Conservation (phyloP, 2,329 filamentous ascomycete genomes). For the Epichloe elymi region DNA sequence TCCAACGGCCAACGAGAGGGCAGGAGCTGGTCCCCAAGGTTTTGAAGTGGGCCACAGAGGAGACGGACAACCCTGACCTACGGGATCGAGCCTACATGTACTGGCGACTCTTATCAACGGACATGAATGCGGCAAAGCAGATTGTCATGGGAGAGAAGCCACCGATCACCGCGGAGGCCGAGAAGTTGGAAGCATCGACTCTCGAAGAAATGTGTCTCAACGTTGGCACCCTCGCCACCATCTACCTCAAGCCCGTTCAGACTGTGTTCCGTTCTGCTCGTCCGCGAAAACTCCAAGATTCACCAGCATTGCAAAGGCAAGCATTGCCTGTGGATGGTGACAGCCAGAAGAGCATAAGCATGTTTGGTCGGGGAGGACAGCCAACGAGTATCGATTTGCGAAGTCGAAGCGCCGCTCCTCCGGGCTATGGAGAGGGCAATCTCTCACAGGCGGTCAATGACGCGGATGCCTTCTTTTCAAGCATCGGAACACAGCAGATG, state of each 20-base stretch:
- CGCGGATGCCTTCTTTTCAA: conserved; percentile 81
- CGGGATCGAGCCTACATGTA: conserved; percentile 98
- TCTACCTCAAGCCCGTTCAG: conserved; percentile 95
- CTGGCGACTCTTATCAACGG: conserved; percentile 88
- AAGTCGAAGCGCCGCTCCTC: conserved; percentile 16
- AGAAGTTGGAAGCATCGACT: conserved; percentile 80
- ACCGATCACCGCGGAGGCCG: conserved; percentile 87
- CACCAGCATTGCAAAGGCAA: conserved; percentile 71
- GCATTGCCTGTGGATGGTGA: conserved; percentile 41
- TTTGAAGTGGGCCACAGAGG: conserved; percentile 95
- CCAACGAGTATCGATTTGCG: conserved; percentile 36
- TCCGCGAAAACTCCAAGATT: conserved; percentile 65
- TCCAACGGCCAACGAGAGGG: conserved; percentile 88
- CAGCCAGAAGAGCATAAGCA: conserved; percentile 45
- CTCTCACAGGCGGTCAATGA: conserved; percentile 64
- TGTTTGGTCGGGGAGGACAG: conserved; percentile 40
- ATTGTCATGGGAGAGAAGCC: conserved; percentile 98
- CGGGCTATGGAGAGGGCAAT: conserved; percentile 26
- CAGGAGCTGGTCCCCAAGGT: conserved; percentile 89
- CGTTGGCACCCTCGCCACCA: conserved; percentile 88
- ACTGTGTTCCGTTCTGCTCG: conserved; percentile 89
- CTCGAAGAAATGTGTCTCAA: conserved; percentile 96
- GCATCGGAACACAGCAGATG: conserved; percentile 62
- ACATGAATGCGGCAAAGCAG: conserved; percentile 71
- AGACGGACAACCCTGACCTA: conserved; percentile 97